Evolutionary conservation across 1,284 basidiomycete genomes (phyloP).

Genomic region (Porodaedalea pini): DNA sequence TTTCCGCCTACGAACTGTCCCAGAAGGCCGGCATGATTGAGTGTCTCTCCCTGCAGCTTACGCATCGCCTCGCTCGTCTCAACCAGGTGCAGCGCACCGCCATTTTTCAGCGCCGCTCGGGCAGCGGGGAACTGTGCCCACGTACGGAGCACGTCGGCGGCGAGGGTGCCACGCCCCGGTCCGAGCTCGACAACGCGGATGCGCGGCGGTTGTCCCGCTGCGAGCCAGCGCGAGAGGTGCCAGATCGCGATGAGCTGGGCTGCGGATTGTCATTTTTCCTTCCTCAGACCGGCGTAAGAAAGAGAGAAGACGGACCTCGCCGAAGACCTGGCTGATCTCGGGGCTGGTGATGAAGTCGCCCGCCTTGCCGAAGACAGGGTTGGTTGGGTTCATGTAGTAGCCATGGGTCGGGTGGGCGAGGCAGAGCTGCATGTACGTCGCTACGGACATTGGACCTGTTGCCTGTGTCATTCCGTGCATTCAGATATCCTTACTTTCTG

Average conservation of each 20-base stretch:
- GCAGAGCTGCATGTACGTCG: conserved; percentile 87
- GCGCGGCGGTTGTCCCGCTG: conserved; percentile 45
- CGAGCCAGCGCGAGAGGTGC: conserved; percentile 79
- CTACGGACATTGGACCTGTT: conserved; percentile 81
- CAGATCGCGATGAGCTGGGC: conserved; percentile 80
- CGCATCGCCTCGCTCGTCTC: conserved; percentile 76
- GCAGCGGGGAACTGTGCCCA: conserved; percentile 45
- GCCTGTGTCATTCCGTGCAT: conserved; percentile 44
- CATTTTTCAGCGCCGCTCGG: conserved; percentile 39
- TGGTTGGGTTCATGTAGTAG: conserved; percentile 78
- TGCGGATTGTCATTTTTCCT: conserved; percentile 22
- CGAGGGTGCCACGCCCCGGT: conserved; percentile 90
- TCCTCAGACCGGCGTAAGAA: conserved; percentile 23
- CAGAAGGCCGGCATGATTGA: conserved; percentile 31
- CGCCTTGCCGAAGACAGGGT: conserved; percentile 77
- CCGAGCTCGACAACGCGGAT: conserved; percentile 89
- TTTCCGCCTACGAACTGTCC: conserved; percentile 18
- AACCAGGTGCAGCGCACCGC: conserved; percentile 60
- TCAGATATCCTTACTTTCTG: too few species aligned
- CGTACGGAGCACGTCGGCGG: conserved; percentile 88
- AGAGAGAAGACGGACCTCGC: conserved; percentile 65
- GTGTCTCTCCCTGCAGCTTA: conserved; percentile 56
- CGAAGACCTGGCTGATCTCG: conserved; percentile 95
- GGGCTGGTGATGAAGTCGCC: conserved; percentile 98
- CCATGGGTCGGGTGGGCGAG: conserved; percentile 84